Evolutionary conservation across 2,329 filamentous ascomycete genomes (phyloP), one percentile per base, ranked within the genome.

Genomic region (Bertia moriformis): DNA sequence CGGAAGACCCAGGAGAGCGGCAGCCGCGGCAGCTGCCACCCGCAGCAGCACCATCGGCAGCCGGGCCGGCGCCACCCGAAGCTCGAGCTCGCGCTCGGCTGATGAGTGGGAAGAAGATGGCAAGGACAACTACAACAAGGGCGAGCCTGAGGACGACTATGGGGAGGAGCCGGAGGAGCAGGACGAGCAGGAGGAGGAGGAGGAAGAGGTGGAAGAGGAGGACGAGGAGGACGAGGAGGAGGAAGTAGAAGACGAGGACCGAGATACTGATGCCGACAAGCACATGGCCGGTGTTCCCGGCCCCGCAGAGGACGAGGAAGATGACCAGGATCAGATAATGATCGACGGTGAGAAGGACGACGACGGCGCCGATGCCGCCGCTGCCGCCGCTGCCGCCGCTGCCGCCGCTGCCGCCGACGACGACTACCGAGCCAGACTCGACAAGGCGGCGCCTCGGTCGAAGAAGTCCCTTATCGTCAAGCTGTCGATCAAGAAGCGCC

Each of bases 121-220:
- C 66, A 54, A n/a, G n/a, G 75, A 63, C 19, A 63, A 64, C 15
- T 73, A 84, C 13, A 80, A 84, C 5, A 74, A 73, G 33, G 78
- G 77, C 4, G 79, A 79, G 39, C 78, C 75, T 43, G 80, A 84
- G 46, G 84, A 77, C 53, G 79, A 86, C 35, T 79, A 81, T 38
- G 83, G 79, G 10, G 83, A 68, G 14, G 71, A 83, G 40, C 83
- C 87, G 42, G 81, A 82, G 42, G 77, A 81, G 24, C 72, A 85
- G 40, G 73, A 69, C 18, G 75, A 78, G 18, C 79, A 78, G 4
- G 78, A 83, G 39, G 66, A 79, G n/a, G 71, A 73, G 0, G 66
- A 73, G 39, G 71, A 71, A 35, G 63, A 64, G 3, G 73, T 78
- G 24, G 63, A 63, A 5, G 67, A 71, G 4, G 75, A 78, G 2